Base-by-base conservation (phyloP, 2,329 filamentous ascomycete species). In the Fusarium sp. region DNA sequence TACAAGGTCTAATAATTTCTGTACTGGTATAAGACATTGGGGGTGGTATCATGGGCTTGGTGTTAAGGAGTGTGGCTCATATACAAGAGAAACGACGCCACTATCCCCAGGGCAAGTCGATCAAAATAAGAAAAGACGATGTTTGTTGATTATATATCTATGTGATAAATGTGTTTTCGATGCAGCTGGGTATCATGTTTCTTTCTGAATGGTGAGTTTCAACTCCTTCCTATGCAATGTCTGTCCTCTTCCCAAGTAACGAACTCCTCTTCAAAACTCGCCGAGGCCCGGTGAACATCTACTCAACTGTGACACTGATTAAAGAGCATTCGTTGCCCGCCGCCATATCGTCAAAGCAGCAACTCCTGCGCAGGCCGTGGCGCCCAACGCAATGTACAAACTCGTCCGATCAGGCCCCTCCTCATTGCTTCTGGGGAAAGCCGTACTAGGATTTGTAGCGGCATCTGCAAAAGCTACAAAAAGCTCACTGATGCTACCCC, bases 401-500 rank as follows among this genome's bases (percentile, higher is more conserved):
- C 93, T 92, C 71, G 95, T 94, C 76, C 94, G 90, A 82, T 98
- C 96, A 9, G 92, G 91, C 3, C 91, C 89, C 60, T 96, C 94
- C 77, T 97, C 95, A 72, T 97, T 94, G 60, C 89, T 93, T 82
- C 95, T 96, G 2, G 96, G 96, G 78, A 97, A 97, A 1, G 93
- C 96, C 0, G 91, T 93, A 76, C 92, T 95, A 1, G 96, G 96
- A 79, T 95, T 95, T 49, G 95, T 96, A 10, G 96, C 96, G 44
- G 94, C 93, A 83, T 98, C 96, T 11, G 96, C 96, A 63, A 98
- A 89, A 40, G 90, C 92, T 30, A 98, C 94, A 82, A 98, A 99
- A 40, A 98, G 88, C 82, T 99, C 96, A 72, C 93, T 93, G 75
- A 98, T 97, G 78, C 94, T 97, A 78, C 90, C 91, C 96, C 96